phyloP scores from a whole-genome alignment of 495 filamentous ascomycete species.

The Coniosporium apollinis region DNA sequence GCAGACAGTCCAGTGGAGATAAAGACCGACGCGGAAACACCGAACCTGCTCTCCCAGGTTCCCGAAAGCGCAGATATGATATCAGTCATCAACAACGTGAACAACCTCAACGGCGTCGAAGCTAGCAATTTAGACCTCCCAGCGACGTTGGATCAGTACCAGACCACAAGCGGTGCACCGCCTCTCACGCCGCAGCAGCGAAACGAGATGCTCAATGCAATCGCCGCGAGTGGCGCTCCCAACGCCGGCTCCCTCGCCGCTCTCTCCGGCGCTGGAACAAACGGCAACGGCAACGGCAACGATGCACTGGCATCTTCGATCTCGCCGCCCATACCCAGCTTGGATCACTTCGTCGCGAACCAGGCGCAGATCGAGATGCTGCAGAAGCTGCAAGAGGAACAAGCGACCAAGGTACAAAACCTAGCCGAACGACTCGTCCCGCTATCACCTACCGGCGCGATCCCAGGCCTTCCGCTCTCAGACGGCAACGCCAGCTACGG shows the following conservation, averaged over 20 bases:
- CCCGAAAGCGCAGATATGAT: constrained; percentile 54
- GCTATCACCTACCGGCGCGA: constrained; percentile 59
- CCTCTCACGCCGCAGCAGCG: constrained; percentile 64
- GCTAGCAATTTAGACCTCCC: constrained; percentile 46
- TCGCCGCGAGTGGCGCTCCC: constrained; percentile 34
- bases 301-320: constrained; percentile 44
- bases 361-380: constrained; percentile 59
- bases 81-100: constrained; percentile 69
- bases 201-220: constrained; percentile 61
- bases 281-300: constrained; percentile 21
- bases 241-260: constrained; percentile 11
- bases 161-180: constrained; percentile 44
- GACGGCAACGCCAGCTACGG: constrained; percentile 32
- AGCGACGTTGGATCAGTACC: constrained; percentile 51
- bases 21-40: constrained; percentile 13
- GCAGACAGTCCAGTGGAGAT: constrained; percentile 1
- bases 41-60: constrained; percentile 9
- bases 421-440: constrained; percentile 56
- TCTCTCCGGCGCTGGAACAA: no score
- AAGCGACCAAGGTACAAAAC: constrained; percentile 52
- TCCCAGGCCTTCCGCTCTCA: constrained; percentile 59
- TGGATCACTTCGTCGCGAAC: constrained; percentile 35
- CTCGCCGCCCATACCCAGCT: constrained; percentile 41
- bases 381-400: constrained; percentile 53
- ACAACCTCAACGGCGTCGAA: constrained; percentile 35